Base-by-base conservation (phyloP, 116 monocot species). In the Thalassia testudinum region DNA sequence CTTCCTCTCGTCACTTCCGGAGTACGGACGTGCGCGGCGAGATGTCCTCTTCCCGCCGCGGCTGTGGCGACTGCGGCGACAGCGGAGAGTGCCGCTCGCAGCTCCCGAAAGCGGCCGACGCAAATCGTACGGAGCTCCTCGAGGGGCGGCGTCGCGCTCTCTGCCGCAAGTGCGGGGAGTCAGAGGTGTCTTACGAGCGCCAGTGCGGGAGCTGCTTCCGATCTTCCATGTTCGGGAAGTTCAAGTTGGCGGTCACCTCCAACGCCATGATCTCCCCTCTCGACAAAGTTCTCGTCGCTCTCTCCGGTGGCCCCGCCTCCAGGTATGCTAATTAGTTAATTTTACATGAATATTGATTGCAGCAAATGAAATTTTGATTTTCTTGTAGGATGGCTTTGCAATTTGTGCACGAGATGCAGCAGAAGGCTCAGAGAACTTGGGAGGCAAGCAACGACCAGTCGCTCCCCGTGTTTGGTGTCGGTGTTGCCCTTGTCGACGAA, bases 401-500 rank as follows among this genome's bases (percentile, higher is more conserved):
- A 62, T 99, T 99, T 62, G 53, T 82, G 42, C 99, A 86, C 59
- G 99, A 99, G 63, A 86, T 99, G 82, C 99, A 86, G 64, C 62
- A 37, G 12, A 86, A 90, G 69, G 62, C 83, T 28, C 64, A 90
- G 49, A 70, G 71, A 60, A 80, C 56, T 69, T 99, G 82, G 86
- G 90, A 86, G 75, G 85, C 83, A 50, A 99, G 90, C 68, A 90
- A 75, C 66, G 80, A 83, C 44, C 78, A 77, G 37, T 72, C 90
- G 5, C 51, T 86, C 38, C 90, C 90, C 24, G 97, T 99, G 37
- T 99, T 99, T 71, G 71, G 75, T 55, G 75, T 99, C 43, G 90
- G 86, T 28, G 86, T 82, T 66, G 90, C 83, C 34, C 78, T 99
- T 69, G 68, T 99, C 25, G 77, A 90, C 63, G 86, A 99, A 68